A percentile compares a stretch with the other conserved stretches of the same genome.
Conservation (phyloP, 495 filamentous ascomycete species). For the Neurospora sp. region DNA sequence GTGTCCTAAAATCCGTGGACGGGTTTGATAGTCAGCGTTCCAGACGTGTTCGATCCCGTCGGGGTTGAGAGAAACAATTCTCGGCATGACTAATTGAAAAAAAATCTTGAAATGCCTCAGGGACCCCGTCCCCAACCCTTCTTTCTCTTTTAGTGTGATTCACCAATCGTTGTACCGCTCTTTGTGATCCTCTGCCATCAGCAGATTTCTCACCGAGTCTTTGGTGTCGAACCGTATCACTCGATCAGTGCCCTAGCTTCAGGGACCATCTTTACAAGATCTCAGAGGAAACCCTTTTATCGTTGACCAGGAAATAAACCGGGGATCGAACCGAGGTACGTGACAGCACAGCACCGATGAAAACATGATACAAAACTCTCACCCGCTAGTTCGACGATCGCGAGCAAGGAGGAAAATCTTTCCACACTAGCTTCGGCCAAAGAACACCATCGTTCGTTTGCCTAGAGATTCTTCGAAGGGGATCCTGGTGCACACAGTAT, state of each 20-base stretch:
- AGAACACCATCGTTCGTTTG: background rate
- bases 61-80: background rate
- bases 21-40: background rate
- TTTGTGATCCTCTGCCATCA: background rate
- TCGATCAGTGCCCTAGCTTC: background rate
- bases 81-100: background rate
- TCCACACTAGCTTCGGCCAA: background rate
- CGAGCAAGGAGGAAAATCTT: background rate
- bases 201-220: background rate
- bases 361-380: background rate
- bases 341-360: background rate
- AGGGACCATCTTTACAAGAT: background rate
- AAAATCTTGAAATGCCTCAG: background rate
- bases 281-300: background rate
- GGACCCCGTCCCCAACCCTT: background rate
- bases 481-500: background rate
- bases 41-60: background rate
- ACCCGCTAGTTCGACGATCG: background rate
- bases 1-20: background rate
- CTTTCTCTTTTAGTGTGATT: background rate
- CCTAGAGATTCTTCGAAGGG: background rate
- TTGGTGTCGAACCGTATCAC: background rate
- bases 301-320: background rate
- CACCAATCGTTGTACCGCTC: background rate
- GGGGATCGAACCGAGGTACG: background rate